Conservation (phyloP, 257 asterid genomes). For the Petunia axillaris region DNA sequence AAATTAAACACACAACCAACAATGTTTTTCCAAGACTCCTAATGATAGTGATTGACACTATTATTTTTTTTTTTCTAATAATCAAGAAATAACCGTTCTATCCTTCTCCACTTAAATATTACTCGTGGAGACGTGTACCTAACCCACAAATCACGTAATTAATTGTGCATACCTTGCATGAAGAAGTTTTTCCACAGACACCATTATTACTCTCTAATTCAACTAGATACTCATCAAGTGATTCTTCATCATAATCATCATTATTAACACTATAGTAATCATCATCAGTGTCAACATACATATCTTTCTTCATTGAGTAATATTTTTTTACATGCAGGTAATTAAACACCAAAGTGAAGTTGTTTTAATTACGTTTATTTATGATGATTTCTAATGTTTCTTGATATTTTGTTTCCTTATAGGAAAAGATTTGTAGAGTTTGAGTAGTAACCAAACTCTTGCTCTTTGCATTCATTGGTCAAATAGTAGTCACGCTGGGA, state of each 20-base stretch:
- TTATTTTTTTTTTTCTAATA: too few relatives aligned
- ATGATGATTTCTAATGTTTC: background rate
- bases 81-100: too few relatives aligned
- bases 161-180: conserved; percentile 43
- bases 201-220: conserved; percentile 22
- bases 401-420: background rate
- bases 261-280: conserved; percentile 30
- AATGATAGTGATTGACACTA: too few relatives aligned
- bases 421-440: background rate
- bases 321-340: background rate
- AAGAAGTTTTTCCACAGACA: conserved; percentile 23
- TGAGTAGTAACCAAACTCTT: too few relatives aligned
- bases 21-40: too few relatives aligned
- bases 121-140: too few relatives aligned
- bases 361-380: background rate
- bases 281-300: conserved; percentile 43
- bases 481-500: too few relatives aligned
- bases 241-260: background rate
- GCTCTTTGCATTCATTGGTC: too few relatives aligned
- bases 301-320: conserved; percentile 31
- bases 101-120: too few relatives aligned
- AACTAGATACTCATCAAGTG: conserved; percentile 17
- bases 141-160: background rate
- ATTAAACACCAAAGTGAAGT: background rate
- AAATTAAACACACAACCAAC: too few relatives aligned